These are phyloP conservation scores for Podospora pseudocomata DNA, from an alignment of 495 filamentous ascomycete species.

Conservation along the genomic window DNA sequence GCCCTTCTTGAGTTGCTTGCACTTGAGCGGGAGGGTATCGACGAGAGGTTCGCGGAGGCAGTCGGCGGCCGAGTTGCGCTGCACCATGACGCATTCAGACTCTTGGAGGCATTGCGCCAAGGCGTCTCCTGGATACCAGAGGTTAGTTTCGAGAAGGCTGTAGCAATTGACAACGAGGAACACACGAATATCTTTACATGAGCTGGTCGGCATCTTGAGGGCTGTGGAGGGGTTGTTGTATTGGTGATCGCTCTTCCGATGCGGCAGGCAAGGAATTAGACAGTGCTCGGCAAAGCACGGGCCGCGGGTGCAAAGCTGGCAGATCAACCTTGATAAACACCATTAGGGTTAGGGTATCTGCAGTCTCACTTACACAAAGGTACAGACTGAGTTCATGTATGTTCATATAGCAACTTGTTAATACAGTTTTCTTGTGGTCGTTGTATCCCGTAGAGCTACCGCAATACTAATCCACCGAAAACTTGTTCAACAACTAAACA, in stretches of 20 bases:
- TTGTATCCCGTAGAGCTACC: no score
- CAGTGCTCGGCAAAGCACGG: background rate
- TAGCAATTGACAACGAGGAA: background rate
- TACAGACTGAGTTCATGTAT: no score
- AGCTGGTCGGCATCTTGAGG: constrained; percentile 50
- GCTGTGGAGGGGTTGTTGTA: background rate
- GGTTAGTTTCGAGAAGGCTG: constrained; percentile 3
- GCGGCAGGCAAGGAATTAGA: background rate
- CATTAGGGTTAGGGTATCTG: background rate
- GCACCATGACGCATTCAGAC: constrained; percentile 89
- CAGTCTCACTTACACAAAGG: background rate
- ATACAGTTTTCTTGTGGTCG: no score
- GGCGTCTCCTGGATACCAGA: constrained; percentile 63
- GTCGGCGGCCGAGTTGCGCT: constrained; percentile 80
- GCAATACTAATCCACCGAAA: no score
- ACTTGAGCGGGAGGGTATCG: constrained; percentile 76
- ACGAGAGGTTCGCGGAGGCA: constrained; percentile 77
- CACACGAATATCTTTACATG: constrained; percentile 90
- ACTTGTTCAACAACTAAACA: no score
- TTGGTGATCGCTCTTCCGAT: background rate
- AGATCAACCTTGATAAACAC: no score
- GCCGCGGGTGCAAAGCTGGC: no score
- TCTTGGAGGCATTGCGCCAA: constrained; percentile 91
- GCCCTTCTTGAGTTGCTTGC: constrained; percentile 88
- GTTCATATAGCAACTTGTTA: no score